Evolutionary conservation across 805 yeast genomes (phyloP), one percentile per base, ranked within the genome.

Genomic region (Starmerella ratchasimensis): DNA sequence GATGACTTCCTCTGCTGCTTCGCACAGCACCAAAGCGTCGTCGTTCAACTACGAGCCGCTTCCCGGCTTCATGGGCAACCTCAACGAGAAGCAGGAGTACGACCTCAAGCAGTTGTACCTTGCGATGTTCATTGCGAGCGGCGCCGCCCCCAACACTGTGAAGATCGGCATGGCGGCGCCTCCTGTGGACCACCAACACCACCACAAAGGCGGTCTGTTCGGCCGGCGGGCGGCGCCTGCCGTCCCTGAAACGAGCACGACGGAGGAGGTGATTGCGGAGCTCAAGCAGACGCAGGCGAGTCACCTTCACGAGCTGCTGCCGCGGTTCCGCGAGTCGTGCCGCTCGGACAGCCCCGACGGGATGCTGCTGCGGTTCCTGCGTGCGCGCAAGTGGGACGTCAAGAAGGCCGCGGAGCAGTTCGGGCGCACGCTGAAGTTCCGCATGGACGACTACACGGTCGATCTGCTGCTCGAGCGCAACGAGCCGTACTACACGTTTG

Each of bases 331-430:
- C 77, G 54, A 61, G 30, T 65, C 75, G 65, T 52, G 74, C 35
- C 74, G 88, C 59, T 69, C 74, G 29, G 97, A 88, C 56, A 67
- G 76, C 33, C 80, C 93, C 3, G 99, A 90, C 58, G 77, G 80
- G 50, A 58, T 76, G 47, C 35, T 82, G 22, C 64, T 86, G 52
- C 69, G 93, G 51, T 86, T 78, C 51, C 59, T 81, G 19, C 68
- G 94, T 49, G 95, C 95, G 27, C 74, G 95, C 60, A 83, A 83
- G 60, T 83, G 83, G 76, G 73, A 79, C 46, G 65, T 75, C 17
- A 76, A 73, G 48, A 71, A 74, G 51, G 67, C 83, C 0, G 55
- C 80, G 39, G 62, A 64, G 16, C 83, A 84, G 93, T 52, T 82
- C 35, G 65, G 76, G n/a, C 64, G 69, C 44, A 76, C 93, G 5